phyloP scores from a whole-genome alignment of 208 protist genomes.

The Giardia muris region DNA sequence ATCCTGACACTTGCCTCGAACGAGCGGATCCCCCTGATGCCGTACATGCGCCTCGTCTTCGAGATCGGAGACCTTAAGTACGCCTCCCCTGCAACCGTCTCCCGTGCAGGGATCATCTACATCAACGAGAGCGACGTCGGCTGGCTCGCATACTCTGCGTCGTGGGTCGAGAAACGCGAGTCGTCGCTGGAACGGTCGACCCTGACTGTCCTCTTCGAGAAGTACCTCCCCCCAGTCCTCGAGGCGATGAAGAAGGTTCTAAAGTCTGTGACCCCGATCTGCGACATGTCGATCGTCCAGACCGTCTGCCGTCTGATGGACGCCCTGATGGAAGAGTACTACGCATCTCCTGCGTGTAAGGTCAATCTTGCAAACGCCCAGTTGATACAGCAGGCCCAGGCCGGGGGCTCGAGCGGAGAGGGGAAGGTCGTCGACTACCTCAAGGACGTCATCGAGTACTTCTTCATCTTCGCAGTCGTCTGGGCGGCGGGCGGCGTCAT shows the following conservation, averaged over 20 bases:
- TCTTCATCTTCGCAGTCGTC: slow-evolving; percentile 82
- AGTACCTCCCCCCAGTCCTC: slow-evolving; percentile 74
- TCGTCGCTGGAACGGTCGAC: slow-evolving; percentile 39
- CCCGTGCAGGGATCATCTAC: slow-evolving; percentile 56
- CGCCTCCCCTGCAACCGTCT: slow-evolving; percentile 87
- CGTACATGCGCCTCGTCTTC: slow-evolving; percentile 89
- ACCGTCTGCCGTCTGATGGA: slow-evolving; percentile 80
- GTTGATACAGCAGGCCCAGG: background rate
- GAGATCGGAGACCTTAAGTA: slow-evolving; percentile 83
- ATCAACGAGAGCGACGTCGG: slow-evolving; percentile 74
- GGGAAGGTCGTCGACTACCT: background rate
- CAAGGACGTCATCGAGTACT: slow-evolving; percentile 60
- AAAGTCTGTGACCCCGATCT: slow-evolving; percentile 52
- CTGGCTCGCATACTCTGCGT: slow-evolving; percentile 73
- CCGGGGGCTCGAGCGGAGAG: background rate
- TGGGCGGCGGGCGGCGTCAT: slow-evolving; percentile 85
- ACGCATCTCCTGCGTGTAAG: background rate
- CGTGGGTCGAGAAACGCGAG: slow-evolving; percentile 49
- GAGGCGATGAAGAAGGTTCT: slow-evolving; percentile 60
- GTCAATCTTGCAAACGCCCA: background rate
- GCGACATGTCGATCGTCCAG: slow-evolving; percentile 80
- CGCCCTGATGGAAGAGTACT: slow-evolving; percentile 54
- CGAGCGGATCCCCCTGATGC: slow-evolving; percentile 85
- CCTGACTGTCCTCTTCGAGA: slow-evolving; percentile 80
- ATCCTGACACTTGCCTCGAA: slow-evolving; percentile 89